Percentiles rank a stretch among this genome's conserved stretches.
Conservation (phyloP, 345 rosid species). For the Camelina neglecta region DNA sequence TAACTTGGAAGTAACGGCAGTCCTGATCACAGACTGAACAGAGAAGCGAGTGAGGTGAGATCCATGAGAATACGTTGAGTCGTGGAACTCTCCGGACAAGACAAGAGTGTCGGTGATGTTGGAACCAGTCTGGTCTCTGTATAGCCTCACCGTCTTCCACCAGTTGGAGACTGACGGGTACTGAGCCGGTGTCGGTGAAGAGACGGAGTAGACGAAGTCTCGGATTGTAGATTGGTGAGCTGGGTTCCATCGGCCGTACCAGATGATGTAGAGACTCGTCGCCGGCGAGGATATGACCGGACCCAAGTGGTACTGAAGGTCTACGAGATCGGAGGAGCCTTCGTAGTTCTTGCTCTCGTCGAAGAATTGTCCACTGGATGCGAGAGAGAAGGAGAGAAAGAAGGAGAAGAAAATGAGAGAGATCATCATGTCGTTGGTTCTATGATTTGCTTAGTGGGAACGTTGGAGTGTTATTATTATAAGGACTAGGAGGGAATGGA, state of each 20-base stretch:
- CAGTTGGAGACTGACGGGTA: slow-evolving; percentile 84
- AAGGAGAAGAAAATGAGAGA: slow-evolving; percentile 23
- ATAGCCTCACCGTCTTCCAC: slow-evolving; percentile 88
- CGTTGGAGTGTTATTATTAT: slow-evolving; percentile 20
- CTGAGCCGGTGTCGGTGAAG: slow-evolving; percentile 50
- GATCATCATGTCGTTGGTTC: slow-evolving; percentile 26
- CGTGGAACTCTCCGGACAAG: slow-evolving; percentile 82
- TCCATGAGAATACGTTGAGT: slow-evolving; percentile 90
- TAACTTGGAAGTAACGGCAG: slow-evolving; percentile 69
- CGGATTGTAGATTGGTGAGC: slow-evolving; percentile 81
- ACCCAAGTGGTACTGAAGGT: slow-evolving; percentile 88
- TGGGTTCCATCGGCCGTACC: slow-evolving; percentile 87
- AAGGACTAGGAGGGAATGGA: slow-evolving; percentile 3
- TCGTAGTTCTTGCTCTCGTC: slow-evolving; percentile 77
- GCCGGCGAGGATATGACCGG: slow-evolving; percentile 82
- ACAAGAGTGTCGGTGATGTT: slow-evolving; percentile 59
- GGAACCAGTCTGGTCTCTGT: slow-evolving; percentile 82
- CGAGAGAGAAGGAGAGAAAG: slow-evolving; percentile 22
- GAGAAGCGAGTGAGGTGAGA: slow-evolving; percentile 78
- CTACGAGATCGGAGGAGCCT: slow-evolving; percentile 89
- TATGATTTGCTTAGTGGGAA: slow-evolving; percentile 13
- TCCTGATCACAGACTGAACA: slow-evolving; percentile 78
- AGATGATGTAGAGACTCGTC: slow-evolving; percentile 72
- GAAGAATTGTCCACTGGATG: slow-evolving; percentile 38
- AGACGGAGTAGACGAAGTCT: slow-evolving; percentile 76